A percentile compares a stretch with the other conserved stretches of the same genome.
phyloP scores from a whole-genome alignment of 192 early-diverging fungal genomes.

The Funneliformis geosporum region DNA sequence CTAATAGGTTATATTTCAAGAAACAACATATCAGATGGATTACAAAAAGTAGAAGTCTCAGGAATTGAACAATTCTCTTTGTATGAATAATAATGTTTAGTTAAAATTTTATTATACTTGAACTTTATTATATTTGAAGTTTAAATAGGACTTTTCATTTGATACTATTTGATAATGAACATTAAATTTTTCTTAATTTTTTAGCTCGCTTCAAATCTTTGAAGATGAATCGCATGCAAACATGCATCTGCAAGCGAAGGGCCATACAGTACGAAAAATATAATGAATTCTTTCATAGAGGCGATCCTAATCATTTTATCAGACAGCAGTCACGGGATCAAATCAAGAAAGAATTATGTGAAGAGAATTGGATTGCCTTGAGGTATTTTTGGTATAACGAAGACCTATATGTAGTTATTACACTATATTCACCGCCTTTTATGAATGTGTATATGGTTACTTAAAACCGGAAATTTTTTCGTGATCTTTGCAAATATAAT shows the following conservation, averaged over 20 bases:
- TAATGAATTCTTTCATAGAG: too few relatives aligned
- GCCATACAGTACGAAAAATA: too few relatives aligned
- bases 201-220: slow-evolving; percentile 81
- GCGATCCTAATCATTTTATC: too few relatives aligned
- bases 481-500: too few relatives aligned
- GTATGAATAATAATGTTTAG: slow-evolving; percentile 27
- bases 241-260: slow-evolving; percentile 52
- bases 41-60: slow-evolving; percentile 18
- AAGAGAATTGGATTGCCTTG: too few relatives aligned
- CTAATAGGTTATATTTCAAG: slow-evolving; percentile 44
- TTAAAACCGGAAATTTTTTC: too few relatives aligned
- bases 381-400: too few relatives aligned
- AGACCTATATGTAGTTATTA: too few relatives aligned
- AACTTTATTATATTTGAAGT: background rate
- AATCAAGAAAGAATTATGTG: too few relatives aligned
- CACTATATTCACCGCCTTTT: too few relatives aligned
- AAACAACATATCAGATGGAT: slow-evolving; percentile 30
- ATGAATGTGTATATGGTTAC: too few relatives aligned
- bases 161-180: background rate
- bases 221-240: slow-evolving; percentile 77
- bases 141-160: slow-evolving; percentile 33
- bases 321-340: too few relatives aligned
- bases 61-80: slow-evolving; percentile 42
- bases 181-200: background rate
- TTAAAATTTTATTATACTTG: background rate